Base-by-base conservation (phyloP, 805 yeast species). In the Sungouiella thailandica region DNA sequence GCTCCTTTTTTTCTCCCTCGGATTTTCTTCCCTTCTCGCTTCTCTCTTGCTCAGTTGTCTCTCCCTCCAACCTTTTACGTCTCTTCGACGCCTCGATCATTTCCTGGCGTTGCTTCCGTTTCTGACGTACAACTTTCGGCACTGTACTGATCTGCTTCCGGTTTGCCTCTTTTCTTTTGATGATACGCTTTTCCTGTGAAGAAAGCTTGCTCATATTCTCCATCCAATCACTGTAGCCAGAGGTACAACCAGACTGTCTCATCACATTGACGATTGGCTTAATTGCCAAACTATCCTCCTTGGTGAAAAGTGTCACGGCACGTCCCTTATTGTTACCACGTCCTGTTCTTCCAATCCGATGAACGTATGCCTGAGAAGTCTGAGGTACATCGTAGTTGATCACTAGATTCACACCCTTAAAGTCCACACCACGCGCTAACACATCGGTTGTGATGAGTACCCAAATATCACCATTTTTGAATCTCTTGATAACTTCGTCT, bases 291-390 rank as follows among this genome's bases (percentile, higher is more conserved):
- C 74, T 60, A 55, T 93, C 99, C 43, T 86, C 95, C 54, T 88
- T 89, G 17, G 98, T 90, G 65, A 84, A 93, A 45, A 89, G 80
- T 0, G 98, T 93, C 13, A 93, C 76, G 0, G 97, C 97, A 47
- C 72, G 73, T 37, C 99, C 98, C 7, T 62, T 51, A 40, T 83
- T 77, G 1, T 95, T 96, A 34, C 87, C 96, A 71, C 99, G 81
- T 47, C 98, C 99, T 2, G 98, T 90, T 70, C 99, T 83, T 60
- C 99, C 99, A 50, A 93, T 86, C 64, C 99, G 78, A 60, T 93
- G 99, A 29, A 93, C 96, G 57, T 93, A 93, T 0, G 96, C 82
- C 58, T 90, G 97, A 1, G 97, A 87, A 28, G 83, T 76, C 49
- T 79, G 84, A 12, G 99, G 99, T 9, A 93, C 95, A 60, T 93